Evolutionary conservation across 176 grass and related monocot species (phyloP), one percentile per base, ranked within the genome.

Genomic region (Musa beccarii): DNA sequence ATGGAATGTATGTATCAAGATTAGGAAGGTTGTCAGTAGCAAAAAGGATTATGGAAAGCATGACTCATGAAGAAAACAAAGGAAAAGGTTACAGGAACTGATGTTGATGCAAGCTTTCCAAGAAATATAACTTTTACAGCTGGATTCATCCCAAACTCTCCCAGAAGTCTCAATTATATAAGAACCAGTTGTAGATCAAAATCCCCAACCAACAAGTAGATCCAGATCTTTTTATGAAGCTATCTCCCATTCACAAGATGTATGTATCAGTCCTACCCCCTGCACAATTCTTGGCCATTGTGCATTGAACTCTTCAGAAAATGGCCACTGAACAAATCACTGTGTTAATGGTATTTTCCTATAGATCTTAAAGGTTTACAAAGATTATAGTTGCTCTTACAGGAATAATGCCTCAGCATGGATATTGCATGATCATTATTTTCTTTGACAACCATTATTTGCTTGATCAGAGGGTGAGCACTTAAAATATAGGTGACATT

Each of bases 51-150:
- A 43, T 43, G 34, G 34, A 43, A 43, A 43, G 34, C 34, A 43
- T 43, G 4, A 6, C 34, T 43, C 34, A 6, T 43, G 34, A 43
- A 43, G 34, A 43, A 43, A 43, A 43, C 34, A 43, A 43, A 43
- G 34, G 22, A 49, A 10, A 63, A n/a, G 34, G 34, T 43, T 76
- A 17, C 14, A 84, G 34, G 54, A 77, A 75, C 89, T 84, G 81
- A 96, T 89, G 92, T 96, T 49, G 92, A 89, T 80, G 92, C 92
- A 80, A 92, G 89, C 75, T 86, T 96, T 57, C 89, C 92, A 82
- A 96, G 89, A 67, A 78, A 80, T 83, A 86, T 68, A 96, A 85
- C 71, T 92, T 87, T 96, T 85, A 56, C 89, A 87, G 52, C 87
- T 80, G 75, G 51, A 62, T 84, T 96, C 92, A 79, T 96, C 89